phyloP scores from a whole-genome alignment of 73 alveolate genomes.

The Durusdinium trenchii region DNA sequence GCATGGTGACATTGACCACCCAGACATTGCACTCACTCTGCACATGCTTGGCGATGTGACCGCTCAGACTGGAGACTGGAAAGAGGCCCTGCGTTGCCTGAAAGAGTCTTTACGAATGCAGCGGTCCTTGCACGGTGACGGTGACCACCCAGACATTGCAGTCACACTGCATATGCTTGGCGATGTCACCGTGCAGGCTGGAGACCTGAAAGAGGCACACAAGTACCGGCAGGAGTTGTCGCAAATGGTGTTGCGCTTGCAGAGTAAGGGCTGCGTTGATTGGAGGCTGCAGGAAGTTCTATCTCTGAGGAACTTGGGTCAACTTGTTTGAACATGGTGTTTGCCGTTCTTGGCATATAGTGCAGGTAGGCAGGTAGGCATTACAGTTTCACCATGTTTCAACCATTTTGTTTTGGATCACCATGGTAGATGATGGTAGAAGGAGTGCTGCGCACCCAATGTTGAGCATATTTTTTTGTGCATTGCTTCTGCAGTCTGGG shows the following conservation, averaged over 20 bases:
- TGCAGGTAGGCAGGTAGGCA: no score
- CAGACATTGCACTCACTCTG: not conserved
- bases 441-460: no score
- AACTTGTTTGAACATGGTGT: no score
- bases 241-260: not conserved
- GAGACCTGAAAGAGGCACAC: not conserved
- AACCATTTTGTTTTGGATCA: no score
- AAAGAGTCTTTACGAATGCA: not conserved
- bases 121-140: conserved; percentile 23
- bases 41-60: not conserved
- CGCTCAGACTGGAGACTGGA: not conserved
- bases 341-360: no score
- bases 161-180: conserved; percentile 1
- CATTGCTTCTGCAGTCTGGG: no score
- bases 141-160: conserved; percentile 1
- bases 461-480: no score
- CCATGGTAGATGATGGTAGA: no score
- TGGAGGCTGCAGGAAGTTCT: no score
- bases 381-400: no score
- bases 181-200: not conserved
- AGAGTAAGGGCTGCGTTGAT: not conserved
- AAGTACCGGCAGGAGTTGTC: not conserved
- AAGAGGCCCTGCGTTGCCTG: not conserved
- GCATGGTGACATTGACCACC: conserved; percentile 12
- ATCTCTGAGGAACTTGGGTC: no score